Percentiles rank a stretch among this genome's conserved stretches.
Conservation (phyloP, 371 early-diverging fungal species). For the Basidiobolus meristosporus region DNA sequence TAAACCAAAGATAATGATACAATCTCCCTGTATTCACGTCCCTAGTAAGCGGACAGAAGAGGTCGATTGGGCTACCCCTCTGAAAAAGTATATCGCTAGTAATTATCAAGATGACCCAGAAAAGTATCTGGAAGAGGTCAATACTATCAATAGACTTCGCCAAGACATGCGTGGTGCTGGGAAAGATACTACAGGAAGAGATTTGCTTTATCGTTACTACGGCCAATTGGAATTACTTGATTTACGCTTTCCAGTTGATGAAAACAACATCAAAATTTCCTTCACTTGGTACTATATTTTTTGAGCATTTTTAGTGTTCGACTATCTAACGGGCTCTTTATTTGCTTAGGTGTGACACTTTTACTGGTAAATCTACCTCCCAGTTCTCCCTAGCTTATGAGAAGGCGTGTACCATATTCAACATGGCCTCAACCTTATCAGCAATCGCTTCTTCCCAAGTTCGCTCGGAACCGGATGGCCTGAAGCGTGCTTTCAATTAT, state of each 20-base stretch:
- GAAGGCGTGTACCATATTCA: slow-evolving; percentile 88
- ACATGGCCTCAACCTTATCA: slow-evolving; percentile 65
- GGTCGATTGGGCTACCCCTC: slow-evolving; percentile 67
- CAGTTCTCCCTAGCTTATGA: slow-evolving; percentile 90
- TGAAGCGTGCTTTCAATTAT: slow-evolving; percentile 66
- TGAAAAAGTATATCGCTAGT: slow-evolving; percentile 61
- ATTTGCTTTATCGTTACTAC: slow-evolving; percentile 86
- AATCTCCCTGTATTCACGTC: slow-evolving; percentile 20
- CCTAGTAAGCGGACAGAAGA: slow-evolving; percentile 76
- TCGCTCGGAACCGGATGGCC: slow-evolving; percentile 49
- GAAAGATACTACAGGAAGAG: slow-evolving; percentile 74
- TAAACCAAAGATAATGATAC: background rate
- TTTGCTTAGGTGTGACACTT: slow-evolving; percentile 60
- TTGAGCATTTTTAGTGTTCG: too few relatives aligned
- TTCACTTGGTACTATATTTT: slow-evolving; percentile 58
- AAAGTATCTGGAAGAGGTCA: slow-evolving; percentile 66
- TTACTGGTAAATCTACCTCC: slow-evolving; percentile 32
- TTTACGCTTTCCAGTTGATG: slow-evolving; percentile 79
- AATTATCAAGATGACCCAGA: slow-evolving; percentile 85
- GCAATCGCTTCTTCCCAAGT: slow-evolving; percentile 51
- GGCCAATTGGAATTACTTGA: slow-evolving; percentile 90
- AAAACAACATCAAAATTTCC: slow-evolving; percentile 63
- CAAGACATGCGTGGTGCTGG: slow-evolving; percentile 91
- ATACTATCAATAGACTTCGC: slow-evolving; percentile 67
- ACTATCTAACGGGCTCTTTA: background rate